Percentiles rank a stretch among this genome's conserved stretches.
Conservation (phyloP, 2,329 filamentous ascomycete species). For the Juglanconis sp. region DNA sequence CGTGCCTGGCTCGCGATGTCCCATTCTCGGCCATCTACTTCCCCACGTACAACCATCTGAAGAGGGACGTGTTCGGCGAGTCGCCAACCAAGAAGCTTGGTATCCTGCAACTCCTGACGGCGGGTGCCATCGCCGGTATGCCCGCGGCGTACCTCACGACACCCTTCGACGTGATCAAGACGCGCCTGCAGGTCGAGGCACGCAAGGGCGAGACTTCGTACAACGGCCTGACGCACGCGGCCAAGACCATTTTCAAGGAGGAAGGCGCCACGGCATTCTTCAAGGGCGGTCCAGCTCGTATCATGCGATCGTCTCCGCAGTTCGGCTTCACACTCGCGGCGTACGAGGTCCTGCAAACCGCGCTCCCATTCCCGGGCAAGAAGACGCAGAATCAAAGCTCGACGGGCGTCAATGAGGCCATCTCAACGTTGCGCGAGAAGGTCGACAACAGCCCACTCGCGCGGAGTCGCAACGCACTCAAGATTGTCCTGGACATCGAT, state of each 20-base stretch:
- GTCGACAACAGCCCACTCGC: conserved; percentile 51
- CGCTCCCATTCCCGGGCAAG: conserved; percentile 74
- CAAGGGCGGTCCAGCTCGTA: conserved; percentile 95
- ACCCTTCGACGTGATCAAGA: conserved; percentile 98
- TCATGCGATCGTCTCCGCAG: conserved; percentile 90
- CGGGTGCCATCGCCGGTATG: conserved; percentile 92
- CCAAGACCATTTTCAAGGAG: conserved; percentile 77
- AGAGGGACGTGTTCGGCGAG: conserved; percentile 92
- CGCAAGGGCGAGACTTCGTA: conserved; percentile 91
- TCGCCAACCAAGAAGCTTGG: conserved; percentile 82
- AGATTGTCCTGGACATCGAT: conserved; percentile 92
- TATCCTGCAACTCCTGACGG: conserved; percentile 84
- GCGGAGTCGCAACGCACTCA: conserved; percentile 82
- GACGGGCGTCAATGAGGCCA: conserved; percentile 60
- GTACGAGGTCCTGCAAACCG: conserved; percentile 84
- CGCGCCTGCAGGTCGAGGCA: conserved; percentile 92
- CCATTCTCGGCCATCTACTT: conserved; percentile 99
- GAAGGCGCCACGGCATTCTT: conserved; percentile 97
- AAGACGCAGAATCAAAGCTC: conserved; percentile 48
- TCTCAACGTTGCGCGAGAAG: conserved; percentile 61
- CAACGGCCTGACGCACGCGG: conserved; percentile 81
- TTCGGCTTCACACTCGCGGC: conserved; percentile 96
- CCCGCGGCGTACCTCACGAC: conserved; percentile 92
- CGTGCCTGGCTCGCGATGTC: conserved; percentile 91
- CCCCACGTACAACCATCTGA: conserved; percentile 91